Percentiles rank a stretch among this genome's conserved stretches.
Conservation (phyloP, 2,329 filamentous ascomycete genomes). For the Bipolaris cookei region DNA sequence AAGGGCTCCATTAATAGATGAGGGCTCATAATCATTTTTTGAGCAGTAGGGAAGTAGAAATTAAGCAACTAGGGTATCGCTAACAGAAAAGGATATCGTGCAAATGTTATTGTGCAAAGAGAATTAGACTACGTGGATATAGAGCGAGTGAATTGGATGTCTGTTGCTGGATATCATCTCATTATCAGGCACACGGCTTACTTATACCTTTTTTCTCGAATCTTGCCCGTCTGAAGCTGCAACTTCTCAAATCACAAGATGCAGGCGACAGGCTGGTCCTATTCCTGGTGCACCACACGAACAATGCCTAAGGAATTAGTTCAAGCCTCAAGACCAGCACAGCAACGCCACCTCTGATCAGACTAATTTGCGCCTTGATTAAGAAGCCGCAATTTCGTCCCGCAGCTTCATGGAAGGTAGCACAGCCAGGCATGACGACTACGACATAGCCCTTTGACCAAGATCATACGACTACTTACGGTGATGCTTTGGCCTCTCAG, state of each 20-base stretch:
- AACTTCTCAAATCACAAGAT: slow-evolving; percentile 1
- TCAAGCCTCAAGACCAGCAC: slow-evolving; percentile 19
- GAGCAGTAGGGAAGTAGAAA: neutral
- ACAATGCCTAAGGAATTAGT: slow-evolving; percentile 16
- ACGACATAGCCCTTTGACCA: slow-evolving; percentile 13
- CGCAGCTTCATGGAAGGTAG: neutral
- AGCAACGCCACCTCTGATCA: slow-evolving; percentile 6
- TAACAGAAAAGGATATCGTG: neutral
- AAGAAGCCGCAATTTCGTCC: slow-evolving; percentile 7
- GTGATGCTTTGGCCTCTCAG: neutral
- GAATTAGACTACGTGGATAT: neutral
- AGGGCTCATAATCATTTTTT: slow-evolving; percentile 23
- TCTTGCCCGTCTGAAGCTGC: slow-evolving; percentile 4
- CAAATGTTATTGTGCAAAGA: slow-evolving; percentile 3
- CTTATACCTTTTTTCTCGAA: slow-evolving; percentile 21
- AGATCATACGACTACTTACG: slow-evolving; percentile 1
- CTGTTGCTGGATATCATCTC: slow-evolving; percentile 8
- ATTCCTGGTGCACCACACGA: slow-evolving; percentile 9
- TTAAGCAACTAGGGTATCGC: neutral
- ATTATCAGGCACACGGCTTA: slow-evolving; percentile 18
- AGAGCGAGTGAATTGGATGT: slow-evolving; percentile 16
- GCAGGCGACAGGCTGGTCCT: slow-evolving; percentile 14
- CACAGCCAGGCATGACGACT: slow-evolving; percentile 33
- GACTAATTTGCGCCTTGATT: slow-evolving; percentile 4
- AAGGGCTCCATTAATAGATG: slow-evolving; percentile 9